Base-by-base conservation (phyloP, 176 grass and related monocot genomes). In the Ampelocalamus luodianensis region DNA sequence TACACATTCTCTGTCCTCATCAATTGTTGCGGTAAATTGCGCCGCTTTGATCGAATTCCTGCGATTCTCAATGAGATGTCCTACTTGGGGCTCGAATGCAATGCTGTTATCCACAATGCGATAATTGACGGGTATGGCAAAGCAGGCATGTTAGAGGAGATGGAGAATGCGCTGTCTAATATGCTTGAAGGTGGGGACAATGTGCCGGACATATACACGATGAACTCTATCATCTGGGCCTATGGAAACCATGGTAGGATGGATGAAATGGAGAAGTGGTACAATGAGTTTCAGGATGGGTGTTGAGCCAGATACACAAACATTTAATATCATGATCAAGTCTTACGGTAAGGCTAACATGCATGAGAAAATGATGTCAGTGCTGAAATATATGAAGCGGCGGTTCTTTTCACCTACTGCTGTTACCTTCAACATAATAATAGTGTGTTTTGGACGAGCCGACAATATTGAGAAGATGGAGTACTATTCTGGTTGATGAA, bases 391-490 rank as follows among this genome's bases (percentile, higher is more conserved):
- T 43, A 95, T 95, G 93, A 92, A 90, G 78, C 93, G 73, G 69
- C 82, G 77, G 0, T 93, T 85, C 84, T 95, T 93, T 77, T 80
- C 85, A 42, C 91, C 93, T 2, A 87, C 87, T 0, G 79, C 37
- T 0, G 77, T 91, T 40, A 95, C 96, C 24, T 98, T 87, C 84
- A 98, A 98, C 85, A 87, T 90, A 50, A 78, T 92, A 51, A 93
- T 95, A 65, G 91, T 89, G 13, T 93, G 93, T 71, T 95, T 95
- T 83, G 93, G 93, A 48, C 89, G 85, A 69, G 79, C 73, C 39
- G 89, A 87, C 22, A 85, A 98, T 65, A 93, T 98, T 40, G 80
- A 95, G 56, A 95, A 95, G 78, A 95, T 98, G 93, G 95, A 98
- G 73, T 83, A 93, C 78, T 93, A 91, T 90, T 98, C 72, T 54